phyloP scores from a whole-genome alignment of 148 eudicot species.

The Linanthus parryae region DNA sequence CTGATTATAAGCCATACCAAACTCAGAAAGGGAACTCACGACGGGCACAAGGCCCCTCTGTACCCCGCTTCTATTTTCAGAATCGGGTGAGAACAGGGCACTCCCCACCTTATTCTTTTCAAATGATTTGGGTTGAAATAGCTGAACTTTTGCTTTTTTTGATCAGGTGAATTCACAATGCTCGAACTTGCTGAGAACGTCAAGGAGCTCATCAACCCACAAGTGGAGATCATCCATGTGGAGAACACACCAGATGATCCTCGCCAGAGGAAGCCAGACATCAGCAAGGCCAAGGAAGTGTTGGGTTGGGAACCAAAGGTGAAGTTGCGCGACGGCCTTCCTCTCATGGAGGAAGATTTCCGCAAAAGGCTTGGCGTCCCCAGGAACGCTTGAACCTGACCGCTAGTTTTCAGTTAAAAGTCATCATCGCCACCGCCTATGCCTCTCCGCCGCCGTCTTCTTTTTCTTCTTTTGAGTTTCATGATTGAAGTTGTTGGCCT shows the following conservation, averaged over 20 bases:
- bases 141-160: too few relatives aligned
- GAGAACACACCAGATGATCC: slow-evolving; percentile 92
- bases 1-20: too few relatives aligned
- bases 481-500: too few relatives aligned
- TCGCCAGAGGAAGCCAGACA: slow-evolving; percentile 82
- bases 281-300: slow-evolving; percentile 62
- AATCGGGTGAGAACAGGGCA: too few relatives aligned
- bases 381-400: slow-evolving; percentile 12
- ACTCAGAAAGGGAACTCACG: too few relatives aligned
- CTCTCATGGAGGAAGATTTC: slow-evolving; percentile 84
- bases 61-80: too few relatives aligned
- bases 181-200: slow-evolving; percentile 88
- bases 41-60: too few relatives aligned
- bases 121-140: slow-evolving; percentile 11
- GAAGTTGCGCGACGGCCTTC: slow-evolving; percentile 67
- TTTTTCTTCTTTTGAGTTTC: too few relatives aligned
- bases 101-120: background rate
- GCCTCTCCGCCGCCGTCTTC: too few relatives aligned
- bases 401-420: too few relatives aligned
- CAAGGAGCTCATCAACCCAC: slow-evolving; percentile 96
- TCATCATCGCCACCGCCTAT: too few relatives aligned
- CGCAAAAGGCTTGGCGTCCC: slow-evolving; percentile 52
- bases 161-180: slow-evolving; percentile 99
- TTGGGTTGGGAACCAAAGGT: slow-evolving; percentile 85
- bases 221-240: slow-evolving; percentile 54